Evolutionary conservation across 352 stramenopile genomes (phyloP).

Genomic region (Phytophthora fragariaefolia): DNA sequence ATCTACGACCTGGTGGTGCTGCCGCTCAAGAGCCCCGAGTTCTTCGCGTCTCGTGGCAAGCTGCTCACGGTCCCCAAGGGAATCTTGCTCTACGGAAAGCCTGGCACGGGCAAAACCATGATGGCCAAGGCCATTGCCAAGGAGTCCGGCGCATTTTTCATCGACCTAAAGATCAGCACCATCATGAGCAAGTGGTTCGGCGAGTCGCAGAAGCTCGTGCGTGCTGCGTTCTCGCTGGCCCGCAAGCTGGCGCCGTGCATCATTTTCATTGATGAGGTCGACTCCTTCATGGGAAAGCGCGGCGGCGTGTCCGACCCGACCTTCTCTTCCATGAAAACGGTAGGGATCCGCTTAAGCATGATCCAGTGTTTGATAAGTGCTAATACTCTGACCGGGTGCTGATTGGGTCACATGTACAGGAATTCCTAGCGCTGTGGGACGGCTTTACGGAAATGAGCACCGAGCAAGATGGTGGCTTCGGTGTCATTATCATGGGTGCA

Average conservation of each 20-base stretch:
- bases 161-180: constrained; percentile 90
- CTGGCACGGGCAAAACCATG: constrained; percentile 92
- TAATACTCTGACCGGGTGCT: constrained; percentile 17
- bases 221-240: constrained; percentile 93
- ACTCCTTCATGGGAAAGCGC: constrained; percentile 92
- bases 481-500: constrained; percentile 96
- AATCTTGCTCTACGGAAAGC: constrained; percentile 86
- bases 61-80: constrained; percentile 89
- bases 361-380: neutral
- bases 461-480: constrained; percentile 68
- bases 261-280: constrained; percentile 99
- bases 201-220: constrained; percentile 94
- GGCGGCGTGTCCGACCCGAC: constrained; percentile 80
- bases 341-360: constrained; percentile 29
- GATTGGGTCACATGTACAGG: constrained; percentile 42
- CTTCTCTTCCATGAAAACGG: constrained; percentile 90
- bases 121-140: constrained; percentile 96
- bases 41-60: constrained; percentile 90
- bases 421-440: constrained; percentile 99
- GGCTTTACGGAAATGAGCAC: constrained; percentile 91
- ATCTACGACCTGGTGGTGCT: constrained; percentile 97
- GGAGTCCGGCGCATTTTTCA: constrained; percentile 92
- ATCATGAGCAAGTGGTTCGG: constrained; percentile 94
- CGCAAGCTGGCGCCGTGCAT: constrained; percentile 96
- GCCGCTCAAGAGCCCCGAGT: constrained; percentile 90